These are phyloP conservation scores for Triticum timopheevii DNA, from an alignment of 176 grass and related monocot species.

Conservation along the genomic window DNA sequence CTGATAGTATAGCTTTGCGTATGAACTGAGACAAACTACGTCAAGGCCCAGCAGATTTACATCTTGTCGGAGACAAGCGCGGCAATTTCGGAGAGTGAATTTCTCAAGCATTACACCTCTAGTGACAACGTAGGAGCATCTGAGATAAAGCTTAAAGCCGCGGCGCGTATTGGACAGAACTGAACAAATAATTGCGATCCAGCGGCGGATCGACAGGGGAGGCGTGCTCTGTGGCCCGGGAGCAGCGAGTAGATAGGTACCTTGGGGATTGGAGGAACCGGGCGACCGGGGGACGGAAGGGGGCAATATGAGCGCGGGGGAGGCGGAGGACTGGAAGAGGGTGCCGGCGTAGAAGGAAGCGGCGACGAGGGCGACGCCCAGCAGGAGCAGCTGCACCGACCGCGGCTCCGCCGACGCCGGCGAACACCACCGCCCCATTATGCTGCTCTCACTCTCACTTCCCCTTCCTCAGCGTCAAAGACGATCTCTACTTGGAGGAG, in stretches of 20 bases:
- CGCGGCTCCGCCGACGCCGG: slow-evolving; percentile 48
- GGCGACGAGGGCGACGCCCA: slow-evolving; percentile 56
- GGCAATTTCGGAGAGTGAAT: not conserved
- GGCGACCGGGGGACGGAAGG: slow-evolving; percentile 1
- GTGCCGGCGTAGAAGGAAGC: slow-evolving; percentile 82
- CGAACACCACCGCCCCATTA: slow-evolving; percentile 42
- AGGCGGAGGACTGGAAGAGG: slow-evolving; percentile 56
- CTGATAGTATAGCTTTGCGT: not conserved
- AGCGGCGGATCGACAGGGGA: not conserved
- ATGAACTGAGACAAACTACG: not conserved
- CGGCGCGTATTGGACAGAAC: not conserved
- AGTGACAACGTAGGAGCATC: not conserved
- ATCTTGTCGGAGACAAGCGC: not conserved
- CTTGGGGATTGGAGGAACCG: slow-evolving; percentile 24
- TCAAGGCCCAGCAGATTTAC: not conserved
- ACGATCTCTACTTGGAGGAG: slow-evolving; percentile 12
- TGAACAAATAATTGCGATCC: not conserved
- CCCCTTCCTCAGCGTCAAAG: not conserved
- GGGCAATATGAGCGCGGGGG: slow-evolving; percentile 18
- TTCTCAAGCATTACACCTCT: not conserved
- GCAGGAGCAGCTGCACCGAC: slow-evolving; percentile 52
- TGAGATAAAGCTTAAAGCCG: slow-evolving; percentile 2
- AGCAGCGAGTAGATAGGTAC: not conserved
- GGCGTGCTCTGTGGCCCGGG: not conserved
- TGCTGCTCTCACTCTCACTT: slow-evolving; percentile 16